Evolutionary conservation across 2,329 filamentous ascomycete species (phyloP).

Genomic region (Ophiostoma ulmi): DNA sequence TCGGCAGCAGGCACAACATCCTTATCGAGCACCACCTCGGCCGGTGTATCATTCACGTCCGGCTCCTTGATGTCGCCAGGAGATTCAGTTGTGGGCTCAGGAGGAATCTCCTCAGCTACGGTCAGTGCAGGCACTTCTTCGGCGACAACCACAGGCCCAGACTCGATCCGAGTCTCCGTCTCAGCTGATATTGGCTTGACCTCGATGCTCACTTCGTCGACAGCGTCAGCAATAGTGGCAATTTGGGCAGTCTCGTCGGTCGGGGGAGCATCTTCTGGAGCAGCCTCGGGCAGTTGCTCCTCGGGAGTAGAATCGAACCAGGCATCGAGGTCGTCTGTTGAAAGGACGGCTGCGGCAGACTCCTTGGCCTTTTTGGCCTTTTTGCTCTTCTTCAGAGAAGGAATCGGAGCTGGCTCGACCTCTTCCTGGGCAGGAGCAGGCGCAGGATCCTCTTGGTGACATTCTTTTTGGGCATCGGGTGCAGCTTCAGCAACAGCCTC

Average conservation of each 20-base stretch:
- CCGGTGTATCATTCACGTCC: background rate
- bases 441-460: background rate
- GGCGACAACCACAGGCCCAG: background rate
- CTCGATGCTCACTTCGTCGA: background rate
- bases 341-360: background rate
- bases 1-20: background rate
- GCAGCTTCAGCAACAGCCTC: background rate
- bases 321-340: background rate
- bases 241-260: background rate
- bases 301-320: background rate
- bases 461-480: background rate
- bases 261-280: background rate
- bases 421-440: background rate
- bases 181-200: background rate
- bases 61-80: background rate
- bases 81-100: background rate
- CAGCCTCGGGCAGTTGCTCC: background rate
- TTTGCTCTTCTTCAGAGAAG: constrained; percentile 12
- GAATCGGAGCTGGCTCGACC: background rate
- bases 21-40: background rate
- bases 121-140: background rate
- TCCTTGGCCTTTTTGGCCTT: constrained; percentile 11
- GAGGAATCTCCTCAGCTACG: background rate
- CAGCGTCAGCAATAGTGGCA: background rate
- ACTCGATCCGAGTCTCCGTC: background rate